These are phyloP conservation scores for Evansstolkia leycettana DNA, from an alignment of 495 filamentous ascomycete species.

Conservation along the genomic window DNA sequence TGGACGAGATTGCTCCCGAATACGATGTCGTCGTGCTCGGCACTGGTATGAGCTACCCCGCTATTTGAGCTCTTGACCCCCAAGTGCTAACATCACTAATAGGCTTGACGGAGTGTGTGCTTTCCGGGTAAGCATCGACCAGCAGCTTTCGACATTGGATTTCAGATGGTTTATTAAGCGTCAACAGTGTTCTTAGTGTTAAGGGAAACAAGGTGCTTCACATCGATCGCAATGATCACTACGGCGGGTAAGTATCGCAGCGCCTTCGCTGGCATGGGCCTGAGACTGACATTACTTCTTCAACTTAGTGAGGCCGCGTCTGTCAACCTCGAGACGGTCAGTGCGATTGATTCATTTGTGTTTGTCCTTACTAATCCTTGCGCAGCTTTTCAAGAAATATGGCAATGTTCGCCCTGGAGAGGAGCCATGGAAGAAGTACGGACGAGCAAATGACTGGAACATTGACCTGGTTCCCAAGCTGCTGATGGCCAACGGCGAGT, in stretches of 20 bases:
- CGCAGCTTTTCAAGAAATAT: slow-evolving; percentile 88
- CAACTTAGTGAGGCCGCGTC: slow-evolving; percentile 85
- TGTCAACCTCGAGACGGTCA: slow-evolving; percentile 83
- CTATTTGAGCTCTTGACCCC: slow-evolving; percentile 11
- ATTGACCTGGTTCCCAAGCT: slow-evolving; percentile 97
- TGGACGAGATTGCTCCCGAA: slow-evolving; percentile 94
- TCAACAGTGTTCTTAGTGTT: slow-evolving; percentile 76
- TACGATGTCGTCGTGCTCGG: slow-evolving; percentile 98
- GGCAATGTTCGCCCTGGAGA: slow-evolving; percentile 68
- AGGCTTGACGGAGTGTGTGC: slow-evolving; percentile 97
- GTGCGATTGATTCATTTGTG: slow-evolving; percentile 12
- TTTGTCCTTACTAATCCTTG: slow-evolving; percentile 13
- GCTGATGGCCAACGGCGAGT: slow-evolving; percentile 94
- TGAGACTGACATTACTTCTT: slow-evolving; percentile 17
- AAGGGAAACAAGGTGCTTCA: slow-evolving; percentile 98
- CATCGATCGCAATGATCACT: slow-evolving; percentile 98
- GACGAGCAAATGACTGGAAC: slow-evolving; percentile 97
- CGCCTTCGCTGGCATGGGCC: slow-evolving; percentile 8
- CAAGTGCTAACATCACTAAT: slow-evolving; percentile 22
- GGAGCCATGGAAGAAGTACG: slow-evolving; percentile 96
- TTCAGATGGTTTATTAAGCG: slow-evolving; percentile 2
- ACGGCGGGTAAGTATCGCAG: slow-evolving; percentile 68
- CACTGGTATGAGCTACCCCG: slow-evolving; percentile 59
- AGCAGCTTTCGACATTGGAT: not conserved
- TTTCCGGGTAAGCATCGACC: slow-evolving; percentile 65